phyloP scores from a whole-genome alignment of 495 filamentous ascomycete species.

The Tuber indicum region DNA sequence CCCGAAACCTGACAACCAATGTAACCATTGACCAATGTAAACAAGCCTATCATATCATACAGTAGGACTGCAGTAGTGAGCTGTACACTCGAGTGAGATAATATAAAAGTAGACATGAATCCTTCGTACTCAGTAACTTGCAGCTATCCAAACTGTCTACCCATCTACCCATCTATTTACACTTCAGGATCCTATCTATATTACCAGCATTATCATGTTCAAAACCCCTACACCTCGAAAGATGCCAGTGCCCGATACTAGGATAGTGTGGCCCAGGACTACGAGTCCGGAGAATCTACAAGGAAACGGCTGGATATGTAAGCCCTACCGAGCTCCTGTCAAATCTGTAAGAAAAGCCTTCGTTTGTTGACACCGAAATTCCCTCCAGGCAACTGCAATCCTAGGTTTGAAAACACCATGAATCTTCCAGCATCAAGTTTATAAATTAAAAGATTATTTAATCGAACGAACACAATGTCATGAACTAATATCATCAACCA shows the following conservation, averaged over 20 bases:
- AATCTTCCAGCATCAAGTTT: neutral
- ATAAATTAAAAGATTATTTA: neutral
- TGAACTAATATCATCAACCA: neutral
- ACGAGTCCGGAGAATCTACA: neutral
- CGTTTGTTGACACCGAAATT: neutral
- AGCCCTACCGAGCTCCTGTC: neutral
- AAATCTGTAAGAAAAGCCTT: neutral
- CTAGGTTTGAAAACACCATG: neutral
- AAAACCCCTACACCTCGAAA: neutral
- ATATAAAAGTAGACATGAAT: neutral
- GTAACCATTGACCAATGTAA: neutral
- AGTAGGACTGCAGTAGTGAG: neutral
- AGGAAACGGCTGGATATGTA: neutral
- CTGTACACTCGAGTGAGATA: neutral
- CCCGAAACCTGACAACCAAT: neutral
- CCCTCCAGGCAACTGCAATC: neutral
- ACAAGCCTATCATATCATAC: neutral
- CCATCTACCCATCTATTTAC: neutral
- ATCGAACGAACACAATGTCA: neutral
- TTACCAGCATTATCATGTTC: neutral
- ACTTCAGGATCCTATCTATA: neutral
- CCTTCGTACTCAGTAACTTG: neutral
- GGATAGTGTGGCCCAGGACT: neutral
- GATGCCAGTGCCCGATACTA: neutral
- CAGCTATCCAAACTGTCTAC: neutral